These are phyloP conservation scores for Penicillium parvum DNA, from an alignment of 495 filamentous ascomycete genomes.

Conservation along the genomic window DNA sequence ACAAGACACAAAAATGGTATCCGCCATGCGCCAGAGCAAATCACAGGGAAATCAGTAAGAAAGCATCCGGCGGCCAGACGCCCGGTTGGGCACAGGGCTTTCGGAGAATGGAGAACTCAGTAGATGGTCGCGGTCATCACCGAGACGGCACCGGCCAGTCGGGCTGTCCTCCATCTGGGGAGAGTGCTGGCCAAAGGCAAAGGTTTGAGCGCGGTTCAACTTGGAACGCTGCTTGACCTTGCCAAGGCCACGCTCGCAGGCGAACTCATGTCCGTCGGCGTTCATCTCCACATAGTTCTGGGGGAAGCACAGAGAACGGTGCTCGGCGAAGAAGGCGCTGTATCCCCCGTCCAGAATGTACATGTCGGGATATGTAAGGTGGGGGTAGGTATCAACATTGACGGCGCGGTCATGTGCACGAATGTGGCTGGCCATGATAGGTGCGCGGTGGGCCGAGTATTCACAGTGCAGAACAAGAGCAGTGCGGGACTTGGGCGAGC, in stretches of 20 bases:
- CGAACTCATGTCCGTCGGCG: constrained; percentile 78
- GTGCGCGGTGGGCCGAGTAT: constrained; percentile 95
- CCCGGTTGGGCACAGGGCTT: constrained; percentile 51
- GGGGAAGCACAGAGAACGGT: constrained; percentile 77
- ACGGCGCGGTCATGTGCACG: constrained; percentile 77
- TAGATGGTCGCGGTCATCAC: constrained; percentile 28
- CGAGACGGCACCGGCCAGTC: constrained; percentile 57
- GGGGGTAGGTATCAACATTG: constrained; percentile 80
- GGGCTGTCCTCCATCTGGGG: constrained; percentile 74
- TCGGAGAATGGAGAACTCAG: constrained; percentile 50
- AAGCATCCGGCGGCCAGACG: constrained; percentile 63
- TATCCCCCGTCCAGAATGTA: constrained; percentile 98
- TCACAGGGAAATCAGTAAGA: constrained; percentile 51
- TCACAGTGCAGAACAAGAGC: constrained; percentile 95
- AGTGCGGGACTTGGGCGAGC: constrained; percentile 60
- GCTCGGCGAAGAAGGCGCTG: constrained; percentile 78
- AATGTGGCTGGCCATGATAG: constrained; percentile 78
- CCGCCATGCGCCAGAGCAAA: constrained; percentile 14
- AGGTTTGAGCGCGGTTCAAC: constrained; percentile 84
- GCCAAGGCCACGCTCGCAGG: constrained; percentile 90
- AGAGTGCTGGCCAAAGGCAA: constrained; percentile 75
- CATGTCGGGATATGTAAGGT: constrained; percentile 86
- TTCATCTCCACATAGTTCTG: constrained; percentile 97
- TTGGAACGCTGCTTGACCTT: constrained; percentile 80
- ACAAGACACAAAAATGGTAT: constrained; percentile 16